Evolutionary conservation across 164 flowering plant genomes (phyloP).

Genomic region (Euptelea pleiosperma): DNA sequence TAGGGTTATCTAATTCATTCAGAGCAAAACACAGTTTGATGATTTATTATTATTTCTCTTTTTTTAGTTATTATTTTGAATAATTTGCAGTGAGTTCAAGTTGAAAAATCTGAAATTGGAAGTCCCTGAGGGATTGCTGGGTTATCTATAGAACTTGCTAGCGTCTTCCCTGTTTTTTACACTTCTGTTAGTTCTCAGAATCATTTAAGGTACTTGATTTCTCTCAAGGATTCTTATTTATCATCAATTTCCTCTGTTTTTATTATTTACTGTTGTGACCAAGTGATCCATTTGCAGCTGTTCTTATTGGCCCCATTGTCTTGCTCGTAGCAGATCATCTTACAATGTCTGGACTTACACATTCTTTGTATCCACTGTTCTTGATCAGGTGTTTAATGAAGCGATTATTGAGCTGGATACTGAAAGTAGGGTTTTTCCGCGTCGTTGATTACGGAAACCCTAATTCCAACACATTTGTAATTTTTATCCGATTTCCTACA

Average conservation of each 20-base stretch:
- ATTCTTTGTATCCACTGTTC: too few species aligned
- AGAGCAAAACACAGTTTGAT: too few species aligned
- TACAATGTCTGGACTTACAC: too few species aligned
- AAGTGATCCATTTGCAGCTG: conserved; percentile 17
- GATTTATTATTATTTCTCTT: too few species aligned
- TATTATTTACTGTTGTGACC: neutral
- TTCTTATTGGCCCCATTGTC: conserved; percentile 20
- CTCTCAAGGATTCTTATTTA: neutral
- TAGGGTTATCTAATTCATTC: too few species aligned
- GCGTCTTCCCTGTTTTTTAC: conserved; percentile 9
- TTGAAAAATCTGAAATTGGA: conserved; percentile 15
- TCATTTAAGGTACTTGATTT: conserved; percentile 14
- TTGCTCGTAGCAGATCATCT: conserved; percentile 9
- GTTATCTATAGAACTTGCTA: conserved; percentile 13
- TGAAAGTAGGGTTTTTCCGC: too few species aligned
- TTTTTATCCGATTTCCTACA: too few species aligned
- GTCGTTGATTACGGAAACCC: too few species aligned
- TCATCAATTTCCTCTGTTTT: too few species aligned
- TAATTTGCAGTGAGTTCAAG: neutral
- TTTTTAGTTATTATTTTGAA: neutral
- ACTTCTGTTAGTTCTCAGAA: conserved; percentile 17
- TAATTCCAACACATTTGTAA: too few species aligned
- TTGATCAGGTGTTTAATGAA: too few species aligned
- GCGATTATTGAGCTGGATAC: too few species aligned
- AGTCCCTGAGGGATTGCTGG: conserved; percentile 9